These are phyloP conservation scores for Drechmeria coniospora DNA, from an alignment of 2,329 filamentous ascomycete species.

Conservation along the genomic window DNA sequence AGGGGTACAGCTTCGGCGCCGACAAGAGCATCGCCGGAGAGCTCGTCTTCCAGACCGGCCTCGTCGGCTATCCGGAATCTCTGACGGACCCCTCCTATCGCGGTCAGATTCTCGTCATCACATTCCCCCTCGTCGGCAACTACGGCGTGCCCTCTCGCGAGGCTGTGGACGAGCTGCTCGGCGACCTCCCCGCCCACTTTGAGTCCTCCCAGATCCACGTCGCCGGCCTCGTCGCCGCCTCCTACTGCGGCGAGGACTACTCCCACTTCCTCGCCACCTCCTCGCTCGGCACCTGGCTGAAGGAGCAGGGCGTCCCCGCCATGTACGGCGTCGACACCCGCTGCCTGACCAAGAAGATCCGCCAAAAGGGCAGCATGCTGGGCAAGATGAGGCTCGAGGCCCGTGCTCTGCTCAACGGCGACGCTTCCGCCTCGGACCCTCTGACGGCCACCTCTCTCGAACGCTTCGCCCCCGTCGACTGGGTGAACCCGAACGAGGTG, in stretches of 20 bases:
- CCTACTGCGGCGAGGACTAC: constrained; percentile 87
- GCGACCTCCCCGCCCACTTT: constrained; percentile 80
- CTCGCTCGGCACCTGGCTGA: constrained; percentile 86
- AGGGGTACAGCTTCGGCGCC: constrained; percentile 93
- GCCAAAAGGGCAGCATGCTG: constrained; percentile 90
- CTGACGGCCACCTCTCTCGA: constrained; percentile 13
- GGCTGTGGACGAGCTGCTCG: constrained; percentile 67
- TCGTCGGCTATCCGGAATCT: constrained; percentile 97
- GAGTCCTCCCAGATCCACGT: constrained; percentile 89
- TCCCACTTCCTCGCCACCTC: constrained; percentile 87
- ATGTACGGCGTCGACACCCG: constrained; percentile 93
- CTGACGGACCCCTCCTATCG: constrained; percentile 78
- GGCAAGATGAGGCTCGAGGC: constrained; percentile 70
- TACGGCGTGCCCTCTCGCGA: constrained; percentile 90
- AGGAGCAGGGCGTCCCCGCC: constrained; percentile 86
- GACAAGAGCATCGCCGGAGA: constrained; percentile 90
- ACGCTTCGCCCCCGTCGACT: constrained; percentile 66
- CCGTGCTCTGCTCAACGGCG: constrained; percentile 26
- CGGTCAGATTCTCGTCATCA: constrained; percentile 90
- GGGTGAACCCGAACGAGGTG: constrained; percentile 81
- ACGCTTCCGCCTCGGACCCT: constrained; percentile 17
- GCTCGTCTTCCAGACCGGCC: constrained; percentile 97
- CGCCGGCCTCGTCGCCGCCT: constrained; percentile 76
- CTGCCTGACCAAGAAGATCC: constrained; percentile 83
- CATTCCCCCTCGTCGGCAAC: constrained; percentile 90